Base-by-base conservation (phyloP, 1,284 basidiomycete genomes). In the Irpex sp. region DNA sequence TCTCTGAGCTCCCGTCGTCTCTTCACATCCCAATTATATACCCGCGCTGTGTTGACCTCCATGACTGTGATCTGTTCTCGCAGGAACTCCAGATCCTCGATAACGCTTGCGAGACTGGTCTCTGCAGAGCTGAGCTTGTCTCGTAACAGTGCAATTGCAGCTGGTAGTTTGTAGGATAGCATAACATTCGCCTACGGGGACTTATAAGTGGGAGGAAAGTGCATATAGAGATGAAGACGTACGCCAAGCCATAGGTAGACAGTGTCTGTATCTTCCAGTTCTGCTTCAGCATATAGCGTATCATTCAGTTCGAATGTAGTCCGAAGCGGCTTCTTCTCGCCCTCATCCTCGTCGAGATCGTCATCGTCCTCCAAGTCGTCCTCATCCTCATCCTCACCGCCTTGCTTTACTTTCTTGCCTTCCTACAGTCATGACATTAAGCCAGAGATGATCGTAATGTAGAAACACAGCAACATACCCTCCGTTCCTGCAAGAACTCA, bases 191-290 rank as follows among this genome's bases (percentile, higher is more conserved):
- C 97, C 96, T 95, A 68, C 13, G 15, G 17, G 5, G 17, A 13
- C 46, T 26, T 47, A 50, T 17, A 13, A 55, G 33, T 17, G 15
- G 53, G 5, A 9, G 26, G 2, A 55, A 33, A 55, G 26, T 26
- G 26, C 13, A 9, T 35, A 55, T 35, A 55, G 19, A n/a, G 59
- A 64, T 51, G 17, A n/a, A 68, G 60, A 82, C 93, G 77, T 77
- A 98, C 97, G 15, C 97, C 97, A 21, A 99, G 88, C 97, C 97
- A 99, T 36, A 99, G 81, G 70, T 91, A 95, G 8, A 98, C 96
- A 0, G 89, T 89, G 63, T 97, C 94, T 0, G 90, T 90, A 65
- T 95, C 89, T 66, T 94, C 87, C 4, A 98, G 79, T 68, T 90
- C 85, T 3, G 97, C 97, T 71, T 97, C 93, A 8, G 95, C 94